Evolutionary conservation across 2,329 filamentous ascomycete species (phyloP).

Genomic region (Metarhizium sp.): DNA sequence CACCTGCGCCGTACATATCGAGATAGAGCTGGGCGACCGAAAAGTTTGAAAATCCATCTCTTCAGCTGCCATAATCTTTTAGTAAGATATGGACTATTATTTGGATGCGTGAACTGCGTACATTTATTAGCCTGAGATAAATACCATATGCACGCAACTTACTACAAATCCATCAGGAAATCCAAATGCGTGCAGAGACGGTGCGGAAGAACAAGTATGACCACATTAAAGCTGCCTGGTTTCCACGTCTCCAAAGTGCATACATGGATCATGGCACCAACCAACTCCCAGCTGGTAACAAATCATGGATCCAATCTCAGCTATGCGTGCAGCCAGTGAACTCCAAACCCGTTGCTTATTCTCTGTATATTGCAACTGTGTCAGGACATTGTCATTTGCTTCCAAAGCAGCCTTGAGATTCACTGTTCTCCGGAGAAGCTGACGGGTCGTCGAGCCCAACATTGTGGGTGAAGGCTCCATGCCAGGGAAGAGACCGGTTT

Average conservation of each 20-base stretch:
- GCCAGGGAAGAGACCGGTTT: too few relatives aligned
- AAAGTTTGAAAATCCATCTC: neutral
- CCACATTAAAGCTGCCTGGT: neutral
- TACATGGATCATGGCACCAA: neutral
- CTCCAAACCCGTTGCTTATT: neutral
- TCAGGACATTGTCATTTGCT: neutral
- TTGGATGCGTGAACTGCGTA: neutral
- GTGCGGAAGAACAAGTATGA: conserved; percentile 6
- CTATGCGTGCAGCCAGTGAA: neutral
- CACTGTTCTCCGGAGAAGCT: neutral
- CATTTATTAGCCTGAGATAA: neutral
- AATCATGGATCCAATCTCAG: neutral
- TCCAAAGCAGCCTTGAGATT: neutral
- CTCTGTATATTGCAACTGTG: neutral
- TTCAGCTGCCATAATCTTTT: neutral
- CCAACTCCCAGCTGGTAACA: neutral
- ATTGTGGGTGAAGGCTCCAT: neutral
- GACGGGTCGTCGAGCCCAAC: neutral
- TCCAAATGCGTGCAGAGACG: conserved; percentile 11
- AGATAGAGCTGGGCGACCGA: neutral
- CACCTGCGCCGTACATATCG: neutral
- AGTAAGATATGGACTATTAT: neutral
- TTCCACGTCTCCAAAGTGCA: neutral
- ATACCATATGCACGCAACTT: neutral
- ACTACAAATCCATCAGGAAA: neutral